phyloP scores from a whole-genome alignment of 169 alveolate genomes.

The Cystoisospora suis region DNA sequence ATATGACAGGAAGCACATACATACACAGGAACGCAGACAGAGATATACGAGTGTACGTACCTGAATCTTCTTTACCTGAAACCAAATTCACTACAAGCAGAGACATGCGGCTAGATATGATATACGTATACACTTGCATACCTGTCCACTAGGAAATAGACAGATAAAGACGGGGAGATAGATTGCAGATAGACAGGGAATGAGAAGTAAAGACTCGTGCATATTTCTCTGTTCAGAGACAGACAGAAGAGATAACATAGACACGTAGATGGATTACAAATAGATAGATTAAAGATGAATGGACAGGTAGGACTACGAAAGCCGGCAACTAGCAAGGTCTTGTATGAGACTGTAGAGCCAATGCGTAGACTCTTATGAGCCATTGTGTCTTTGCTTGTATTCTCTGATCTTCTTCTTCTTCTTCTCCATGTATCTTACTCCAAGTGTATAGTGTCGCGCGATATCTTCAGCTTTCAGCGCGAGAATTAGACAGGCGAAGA shows the following conservation, averaged over 20 bases:
- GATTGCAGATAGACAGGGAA: too few species aligned
- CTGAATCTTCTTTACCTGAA: not conserved
- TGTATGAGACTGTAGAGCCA: not conserved
- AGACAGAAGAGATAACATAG: too few species aligned
- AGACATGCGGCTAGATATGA: too few species aligned
- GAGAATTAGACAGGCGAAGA: constrained; percentile 43
- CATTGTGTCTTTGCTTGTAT: too few species aligned
- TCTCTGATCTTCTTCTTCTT: too few species aligned
- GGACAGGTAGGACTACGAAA: too few species aligned
- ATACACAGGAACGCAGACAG: not conserved
- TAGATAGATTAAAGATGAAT: not conserved
- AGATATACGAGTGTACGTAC: not conserved
- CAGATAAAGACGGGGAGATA: too few species aligned
- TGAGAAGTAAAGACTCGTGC: too few species aligned
- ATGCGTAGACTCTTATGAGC: not conserved
- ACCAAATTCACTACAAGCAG: too few species aligned
- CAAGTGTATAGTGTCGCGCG: constrained; percentile 50
- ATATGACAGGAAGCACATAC: too few species aligned
- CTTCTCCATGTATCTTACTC: constrained; percentile 15
- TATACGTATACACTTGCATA: not conserved
- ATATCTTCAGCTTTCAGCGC: constrained; percentile 48
- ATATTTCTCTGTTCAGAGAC: too few species aligned
- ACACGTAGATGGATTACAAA: too few species aligned
- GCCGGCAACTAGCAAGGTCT: not conserved
- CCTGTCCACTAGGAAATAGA: not conserved